A percentile compares a stretch with the other conserved stretches of the same genome.
These are phyloP conservation scores for Kentomonas sorsogonicus DNA, from an alignment of 208 protist genomes.

Conservation along the genomic window DNA sequence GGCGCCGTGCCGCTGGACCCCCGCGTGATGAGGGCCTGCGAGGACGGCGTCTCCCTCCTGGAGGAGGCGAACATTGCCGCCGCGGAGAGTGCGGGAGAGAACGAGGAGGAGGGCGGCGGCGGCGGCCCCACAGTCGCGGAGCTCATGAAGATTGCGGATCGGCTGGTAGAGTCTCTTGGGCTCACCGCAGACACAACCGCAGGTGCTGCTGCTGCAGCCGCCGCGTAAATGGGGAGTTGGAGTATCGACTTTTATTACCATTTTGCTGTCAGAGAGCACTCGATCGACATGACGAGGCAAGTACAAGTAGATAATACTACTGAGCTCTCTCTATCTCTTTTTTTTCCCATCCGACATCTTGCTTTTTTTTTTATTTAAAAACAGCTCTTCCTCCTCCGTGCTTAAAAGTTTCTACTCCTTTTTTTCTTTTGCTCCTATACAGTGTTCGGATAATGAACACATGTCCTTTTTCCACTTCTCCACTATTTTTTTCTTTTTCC, in stretches of 20 bases:
- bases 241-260: too few species aligned
- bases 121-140: conserved; percentile 42
- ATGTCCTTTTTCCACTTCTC: background rate
- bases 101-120: conserved; percentile 15
- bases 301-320: background rate
- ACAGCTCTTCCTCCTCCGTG: background rate
- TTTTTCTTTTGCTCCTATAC: background rate
- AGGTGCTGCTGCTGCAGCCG: background rate
- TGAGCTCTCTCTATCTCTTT: background rate
- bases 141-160: conserved; percentile 33
- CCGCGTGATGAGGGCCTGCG: conserved; percentile 87
- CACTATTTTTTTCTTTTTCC: conserved; percentile 10
- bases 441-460: background rate
- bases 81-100: too few species aligned
- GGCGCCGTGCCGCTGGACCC: conserved; percentile 88
- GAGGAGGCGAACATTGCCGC: too few species aligned
- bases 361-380: background rate
- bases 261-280: background rate
- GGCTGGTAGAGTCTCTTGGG: conserved; percentile 35
- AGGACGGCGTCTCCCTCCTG: conserved; percentile 69
- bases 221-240: too few species aligned
- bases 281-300: background rate
- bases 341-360: background rate
- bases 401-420: background rate
- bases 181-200: conserved; percentile 9